These are phyloP conservation scores for Termitomyces heimii DNA, from an alignment of 768 basidiomycete species.

Conservation along the genomic window DNA sequence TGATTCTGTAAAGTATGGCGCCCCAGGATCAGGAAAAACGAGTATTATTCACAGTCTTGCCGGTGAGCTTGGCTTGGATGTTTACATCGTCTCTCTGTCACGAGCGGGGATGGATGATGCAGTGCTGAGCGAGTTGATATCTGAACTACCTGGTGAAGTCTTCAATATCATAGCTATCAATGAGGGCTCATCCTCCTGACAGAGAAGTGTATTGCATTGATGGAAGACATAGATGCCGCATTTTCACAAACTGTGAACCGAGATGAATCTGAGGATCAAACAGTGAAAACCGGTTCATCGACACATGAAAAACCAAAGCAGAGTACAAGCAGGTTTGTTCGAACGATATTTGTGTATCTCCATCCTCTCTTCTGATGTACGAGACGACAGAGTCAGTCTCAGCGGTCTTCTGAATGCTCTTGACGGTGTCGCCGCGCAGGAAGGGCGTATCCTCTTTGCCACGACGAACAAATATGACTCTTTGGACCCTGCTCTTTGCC, in stretches of 20 bases:
- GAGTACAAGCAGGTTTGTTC: constrained; percentile 9
- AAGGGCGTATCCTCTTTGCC: constrained; percentile 77
- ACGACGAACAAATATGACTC: constrained; percentile 70
- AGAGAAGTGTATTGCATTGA: constrained; percentile 66
- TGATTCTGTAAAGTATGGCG: constrained; percentile 43
- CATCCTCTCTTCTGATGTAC: background rate
- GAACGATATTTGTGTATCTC: background rate
- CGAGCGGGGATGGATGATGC: constrained; percentile 52
- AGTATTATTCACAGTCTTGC: constrained; percentile 72
- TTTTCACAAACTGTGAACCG: constrained; percentile 45
- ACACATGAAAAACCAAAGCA: constrained; percentile 1
- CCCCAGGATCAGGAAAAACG: constrained; percentile 74
- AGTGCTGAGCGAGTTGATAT: constrained; percentile 43
- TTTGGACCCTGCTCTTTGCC: constrained; percentile 69
- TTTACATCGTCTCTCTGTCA: constrained; percentile 66
- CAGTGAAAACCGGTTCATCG: background rate
- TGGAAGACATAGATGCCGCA: constrained; percentile 84
- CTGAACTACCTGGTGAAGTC: constrained; percentile 47
- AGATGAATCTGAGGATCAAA: constrained; percentile 15
- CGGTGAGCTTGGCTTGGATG: constrained; percentile 69
- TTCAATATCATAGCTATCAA: background rate
- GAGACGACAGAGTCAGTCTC: constrained; percentile 45
- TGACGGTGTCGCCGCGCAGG: constrained; percentile 74
- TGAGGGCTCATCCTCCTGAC: background rate
- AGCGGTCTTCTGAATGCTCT: constrained; percentile 76